A percentile compares a stretch with the other conserved stretches of the same genome.
phyloP scores from a whole-genome alignment of 2,329 filamentous ascomycete species.

The Apiospora sp. region DNA sequence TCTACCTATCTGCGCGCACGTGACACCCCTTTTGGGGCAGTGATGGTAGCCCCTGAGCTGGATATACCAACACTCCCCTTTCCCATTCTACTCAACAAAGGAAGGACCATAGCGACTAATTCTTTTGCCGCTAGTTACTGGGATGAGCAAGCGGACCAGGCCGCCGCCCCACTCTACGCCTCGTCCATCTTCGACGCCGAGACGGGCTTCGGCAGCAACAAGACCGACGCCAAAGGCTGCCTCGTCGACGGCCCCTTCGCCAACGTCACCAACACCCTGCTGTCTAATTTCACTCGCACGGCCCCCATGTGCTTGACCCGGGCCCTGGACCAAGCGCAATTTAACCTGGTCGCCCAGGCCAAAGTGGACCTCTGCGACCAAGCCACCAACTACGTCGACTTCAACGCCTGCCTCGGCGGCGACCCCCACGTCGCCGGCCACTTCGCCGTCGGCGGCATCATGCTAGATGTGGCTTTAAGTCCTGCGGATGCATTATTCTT shows the following conservation, averaged over 20 bases:
- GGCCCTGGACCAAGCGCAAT: background rate
- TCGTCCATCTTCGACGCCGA: constrained; percentile 9
- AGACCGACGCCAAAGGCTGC: background rate
- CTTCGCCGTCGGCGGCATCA: background rate
- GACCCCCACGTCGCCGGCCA: background rate
- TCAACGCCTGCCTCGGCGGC: background rate
- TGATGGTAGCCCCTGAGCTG: background rate
- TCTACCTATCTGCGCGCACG: too few relatives aligned
- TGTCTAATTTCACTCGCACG: constrained; percentile 1
- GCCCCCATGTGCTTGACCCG: background rate
- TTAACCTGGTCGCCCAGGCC: constrained; percentile 1
- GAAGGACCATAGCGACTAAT: background rate
- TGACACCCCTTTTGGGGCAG: background rate
- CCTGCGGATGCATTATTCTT: constrained; percentile 42
- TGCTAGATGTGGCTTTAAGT: constrained; percentile 13
- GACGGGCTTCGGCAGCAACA: constrained; percentile 5
- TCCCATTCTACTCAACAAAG: too few relatives aligned
- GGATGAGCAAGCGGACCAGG: constrained; percentile 4
- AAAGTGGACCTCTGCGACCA: background rate
- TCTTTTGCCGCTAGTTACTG: background rate
- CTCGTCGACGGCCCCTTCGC: constrained; percentile 4
- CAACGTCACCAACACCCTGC: constrained; percentile 10
- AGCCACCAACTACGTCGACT: background rate
- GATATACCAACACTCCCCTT: too few relatives aligned
- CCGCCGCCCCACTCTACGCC: background rate